Base-by-base conservation (phyloP, 2,329 filamentous ascomycete genomes). In the Arthrinium phaeospermum region DNA sequence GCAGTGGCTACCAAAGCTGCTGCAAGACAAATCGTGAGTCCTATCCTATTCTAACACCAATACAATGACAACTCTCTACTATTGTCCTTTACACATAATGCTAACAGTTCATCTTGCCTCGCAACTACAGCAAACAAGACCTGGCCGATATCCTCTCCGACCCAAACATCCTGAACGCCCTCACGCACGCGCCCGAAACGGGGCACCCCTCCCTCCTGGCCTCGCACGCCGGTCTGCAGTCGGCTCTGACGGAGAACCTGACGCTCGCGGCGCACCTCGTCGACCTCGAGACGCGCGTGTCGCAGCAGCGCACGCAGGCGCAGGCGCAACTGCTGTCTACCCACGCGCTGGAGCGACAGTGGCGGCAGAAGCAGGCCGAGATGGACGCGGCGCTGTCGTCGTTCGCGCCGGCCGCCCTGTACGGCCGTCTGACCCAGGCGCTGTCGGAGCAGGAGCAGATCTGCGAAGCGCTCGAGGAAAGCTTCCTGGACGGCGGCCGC, bases 281-380 rank as follows among this genome's bases (percentile, higher is more conserved):
- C 34, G 86, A 89, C 49, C 86, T 91, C 7, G 92, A 94, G 80
- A 77, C 84, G 37, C 86, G 84, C 24, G 83, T 92, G 7, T 79
- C 83, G 5, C 88, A 88, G 75, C 88, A 92, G 78, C 92, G 96
- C 71, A 88, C 90, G 41, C 86, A 89, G 1, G 93, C 94, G 0
- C 94, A 97, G 79, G 92, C 94, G 4, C 92, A 95, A 73, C 89
- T 98, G 0, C 88, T 98, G 0, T 89, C 94, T 14, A 90, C 96
- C 30, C 93, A 96, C 78, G 93, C 94, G 1, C 89, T 98, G 22
- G 96, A 98, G 83, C 90, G 95, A n/a, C 92, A 96, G 79, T 98
- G 96, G 94, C 91, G 92, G 71, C 90, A 93, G 76, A 97, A 96
- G 82, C 94, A 98, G 82, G 87, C 90, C 1, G 94, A 96, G 77